Conservation (phyloP, 768 basidiomycete species). For the Xerocomellus amylosporus region DNA sequence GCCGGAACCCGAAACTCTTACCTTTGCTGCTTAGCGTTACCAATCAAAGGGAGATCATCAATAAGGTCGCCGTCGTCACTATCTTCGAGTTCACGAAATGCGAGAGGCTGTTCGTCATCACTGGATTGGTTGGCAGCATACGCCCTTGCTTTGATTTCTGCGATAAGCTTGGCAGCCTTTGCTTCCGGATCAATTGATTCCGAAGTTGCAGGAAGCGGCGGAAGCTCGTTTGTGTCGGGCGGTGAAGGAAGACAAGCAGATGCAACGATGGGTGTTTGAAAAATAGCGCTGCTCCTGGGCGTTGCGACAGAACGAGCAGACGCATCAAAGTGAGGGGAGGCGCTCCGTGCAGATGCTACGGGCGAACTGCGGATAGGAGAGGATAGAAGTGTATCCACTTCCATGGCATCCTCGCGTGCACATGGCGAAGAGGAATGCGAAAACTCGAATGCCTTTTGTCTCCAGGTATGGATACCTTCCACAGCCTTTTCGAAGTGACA, state of each 20-base stretch:
- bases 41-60: constrained; percentile 18
- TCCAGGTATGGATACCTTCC: constrained; percentile 45
- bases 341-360: neutral
- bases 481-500: constrained; percentile 32
- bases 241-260: constrained; percentile 22
- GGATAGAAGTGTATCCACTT: constrained; percentile 13
- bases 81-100: constrained; percentile 46
- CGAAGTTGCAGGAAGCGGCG: constrained; percentile 31
- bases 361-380: constrained; percentile 10
- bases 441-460: constrained; percentile 29
- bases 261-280: constrained; percentile 13
- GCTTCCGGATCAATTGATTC: constrained; percentile 30
- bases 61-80: constrained; percentile 49
- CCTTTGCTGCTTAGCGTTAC: constrained; percentile 7
- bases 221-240: constrained; percentile 19
- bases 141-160: constrained; percentile 62
- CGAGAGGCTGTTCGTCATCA: constrained; percentile 38
- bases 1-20: neutral
- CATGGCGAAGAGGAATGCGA: constrained; percentile 3
- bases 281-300: constrained; percentile 2
- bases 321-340: constrained; percentile 8
- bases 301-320: constrained; percentile 1
- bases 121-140: constrained; percentile 45
- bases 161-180: constrained; percentile 60
- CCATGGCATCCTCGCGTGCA: constrained; percentile 14